Percentiles rank a stretch among this genome's conserved stretches.
These are phyloP conservation scores for Hevea brasiliensis DNA, from an alignment of 345 rosid species.

Conservation along the genomic window DNA sequence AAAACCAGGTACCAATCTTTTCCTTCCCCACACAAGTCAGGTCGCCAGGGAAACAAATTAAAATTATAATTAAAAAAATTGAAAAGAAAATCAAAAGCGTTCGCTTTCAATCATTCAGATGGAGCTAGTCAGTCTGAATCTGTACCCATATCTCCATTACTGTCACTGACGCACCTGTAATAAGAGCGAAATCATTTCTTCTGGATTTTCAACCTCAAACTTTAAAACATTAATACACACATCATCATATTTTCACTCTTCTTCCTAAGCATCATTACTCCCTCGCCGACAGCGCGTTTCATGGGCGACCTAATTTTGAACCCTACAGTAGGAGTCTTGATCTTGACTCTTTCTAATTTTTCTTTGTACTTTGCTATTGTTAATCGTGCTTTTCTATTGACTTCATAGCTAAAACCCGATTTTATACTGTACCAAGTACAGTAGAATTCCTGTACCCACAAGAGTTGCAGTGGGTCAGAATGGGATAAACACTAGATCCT, in stretches of 20 bases:
- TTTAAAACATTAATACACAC: too few species aligned
- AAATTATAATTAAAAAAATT: too few species aligned
- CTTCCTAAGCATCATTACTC: not conserved
- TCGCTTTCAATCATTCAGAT: slow-evolving; percentile 14
- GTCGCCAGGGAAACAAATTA: not conserved
- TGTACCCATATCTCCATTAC: not conserved
- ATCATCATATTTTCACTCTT: not conserved
- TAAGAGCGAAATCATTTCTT: slow-evolving; percentile 2
- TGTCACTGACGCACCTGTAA: slow-evolving; percentile 1
- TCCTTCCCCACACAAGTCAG: too few species aligned
- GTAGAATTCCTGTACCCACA: too few species aligned
- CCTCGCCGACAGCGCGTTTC: not conserved
- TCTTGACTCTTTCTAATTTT: not conserved
- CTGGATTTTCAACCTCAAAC: not conserved
- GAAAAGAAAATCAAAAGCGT: slow-evolving; percentile 4
- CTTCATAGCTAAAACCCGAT: not conserved
- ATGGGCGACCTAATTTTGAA: not conserved
- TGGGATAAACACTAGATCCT: too few species aligned
- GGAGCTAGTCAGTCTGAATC: not conserved
- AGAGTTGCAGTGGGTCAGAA: too few species aligned
- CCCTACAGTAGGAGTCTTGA: too few species aligned
- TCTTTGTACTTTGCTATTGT: not conserved
- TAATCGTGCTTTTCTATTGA: not conserved
- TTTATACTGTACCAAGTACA: too few species aligned
- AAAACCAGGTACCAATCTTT: too few species aligned